Base-by-base conservation (phyloP, 1,284 basidiomycete genomes). In the Leccinum glutinopallens region DNA sequence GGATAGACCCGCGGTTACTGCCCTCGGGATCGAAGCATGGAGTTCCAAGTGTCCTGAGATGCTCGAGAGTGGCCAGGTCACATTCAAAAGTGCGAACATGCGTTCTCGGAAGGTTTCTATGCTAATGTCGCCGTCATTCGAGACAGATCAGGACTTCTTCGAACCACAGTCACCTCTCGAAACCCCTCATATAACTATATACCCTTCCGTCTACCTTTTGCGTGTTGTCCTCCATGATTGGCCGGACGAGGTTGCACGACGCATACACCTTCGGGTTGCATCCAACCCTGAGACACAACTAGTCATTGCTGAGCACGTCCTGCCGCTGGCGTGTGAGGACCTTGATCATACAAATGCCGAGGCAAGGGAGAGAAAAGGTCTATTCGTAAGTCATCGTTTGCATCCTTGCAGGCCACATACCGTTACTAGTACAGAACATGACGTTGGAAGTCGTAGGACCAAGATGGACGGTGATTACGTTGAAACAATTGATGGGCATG, bases 151-250 rank as follows among this genome's bases (percentile, higher is more conserved):
- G 65, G 89, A 91, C 75, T 91, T 91, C 72, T 90, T 91, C 72
- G 82, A 80, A 5, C 82, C 85, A 1, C 90, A 91, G 70, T 86
- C 86, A 0, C 61, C 71, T 12, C 64, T 69, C 46, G 72, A 68
- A 4, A 63, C 63, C n/a, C 65, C 64, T 19, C 77, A 75, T 19
- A 15, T 63, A 6, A 71, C 81, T 37, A 77, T 69, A 63, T 69
- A 83, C 57, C 83, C 88, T 5, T 82, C 87, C 0, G 83, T 91
- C 25, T 91, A 87, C 73, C 77, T 91, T 22, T 79, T 92, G 56
- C 84, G 89, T 19, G 87, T 88, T 9, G 82, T 91, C 58, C 79
- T 89, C 22, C 90, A 91, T 68, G 90, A 92, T 70, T 92, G 90
- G 90, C 87, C 90, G 0, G 87, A 91, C 67, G 78, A 78, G 3